phyloP scores from a whole-genome alignment of 306 rosid genomes.

The Biancaea sappan region DNA sequence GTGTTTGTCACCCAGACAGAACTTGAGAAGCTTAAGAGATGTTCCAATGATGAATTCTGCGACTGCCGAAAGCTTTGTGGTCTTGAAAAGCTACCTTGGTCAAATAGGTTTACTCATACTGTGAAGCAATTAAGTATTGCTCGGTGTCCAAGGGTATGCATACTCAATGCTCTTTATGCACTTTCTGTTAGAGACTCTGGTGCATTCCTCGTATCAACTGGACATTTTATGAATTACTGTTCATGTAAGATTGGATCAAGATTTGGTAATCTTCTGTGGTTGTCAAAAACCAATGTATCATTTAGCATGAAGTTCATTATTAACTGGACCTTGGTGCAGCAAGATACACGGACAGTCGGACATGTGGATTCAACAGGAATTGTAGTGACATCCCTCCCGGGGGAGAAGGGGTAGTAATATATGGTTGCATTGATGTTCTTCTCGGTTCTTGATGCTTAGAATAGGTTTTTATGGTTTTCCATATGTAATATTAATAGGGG shows the following conservation, averaged over 20 bases:
- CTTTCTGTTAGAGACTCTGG: not conserved
- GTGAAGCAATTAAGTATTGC: slow-evolving; percentile 84
- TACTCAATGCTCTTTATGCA: slow-evolving; percentile 24
- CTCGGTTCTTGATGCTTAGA: slow-evolving; percentile 4
- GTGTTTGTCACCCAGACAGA: slow-evolving; percentile 55
- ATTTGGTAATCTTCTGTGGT: not conserved
- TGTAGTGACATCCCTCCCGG: not conserved
- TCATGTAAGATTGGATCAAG: not conserved
- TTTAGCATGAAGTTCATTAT: not conserved
- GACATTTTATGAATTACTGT: not conserved
- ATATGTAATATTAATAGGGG: too few relatives aligned
- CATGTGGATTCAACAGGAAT: not conserved
- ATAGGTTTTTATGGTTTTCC: not conserved
- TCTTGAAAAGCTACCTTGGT: slow-evolving; percentile 74
- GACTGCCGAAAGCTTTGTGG: slow-evolving; percentile 48
- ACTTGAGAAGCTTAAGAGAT: slow-evolving; percentile 64
- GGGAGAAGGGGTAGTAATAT: not conserved
- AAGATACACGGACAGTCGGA: not conserved
- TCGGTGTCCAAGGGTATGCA: slow-evolving; percentile 76
- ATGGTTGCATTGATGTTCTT: not conserved
- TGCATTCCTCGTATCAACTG: slow-evolving; percentile 4
- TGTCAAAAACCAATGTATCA: not conserved
- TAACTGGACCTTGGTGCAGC: not conserved
- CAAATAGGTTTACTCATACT: slow-evolving; percentile 68
- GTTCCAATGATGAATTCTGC: slow-evolving; percentile 70